Conservation (phyloP, 371 early-diverging fungal genomes). For the Mortierella sp. region DNA sequence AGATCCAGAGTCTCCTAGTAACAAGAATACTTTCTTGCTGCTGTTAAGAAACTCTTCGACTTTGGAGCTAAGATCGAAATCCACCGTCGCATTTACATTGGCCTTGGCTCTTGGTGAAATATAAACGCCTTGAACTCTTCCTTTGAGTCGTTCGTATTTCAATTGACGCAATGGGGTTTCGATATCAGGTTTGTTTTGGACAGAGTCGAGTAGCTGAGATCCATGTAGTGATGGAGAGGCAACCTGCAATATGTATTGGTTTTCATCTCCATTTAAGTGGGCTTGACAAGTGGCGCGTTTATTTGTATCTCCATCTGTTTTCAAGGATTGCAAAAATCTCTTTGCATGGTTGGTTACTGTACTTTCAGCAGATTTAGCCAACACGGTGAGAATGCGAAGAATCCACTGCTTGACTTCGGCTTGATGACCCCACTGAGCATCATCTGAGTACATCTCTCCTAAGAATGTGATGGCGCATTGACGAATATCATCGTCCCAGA, state of each 20-base stretch:
- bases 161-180: neutral
- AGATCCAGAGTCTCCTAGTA: neutral
- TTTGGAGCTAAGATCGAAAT: neutral
- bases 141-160: neutral
- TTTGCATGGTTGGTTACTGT: neutral
- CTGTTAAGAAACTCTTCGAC: neutral
- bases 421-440: neutral
- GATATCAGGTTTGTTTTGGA: neutral
- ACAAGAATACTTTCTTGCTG: neutral
- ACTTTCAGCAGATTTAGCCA: neutral
- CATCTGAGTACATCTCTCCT: neutral
- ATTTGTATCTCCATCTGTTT: no score
- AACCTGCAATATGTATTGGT: neutral
- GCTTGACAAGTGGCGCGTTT: no score
- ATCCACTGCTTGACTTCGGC: neutral
- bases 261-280: no score
- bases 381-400: neutral
- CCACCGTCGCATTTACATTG: neutral
- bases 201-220: neutral
- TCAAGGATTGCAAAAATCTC: neutral
- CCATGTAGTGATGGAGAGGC: neutral
- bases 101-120: neutral
- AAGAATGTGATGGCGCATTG: neutral
- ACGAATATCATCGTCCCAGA: neutral
- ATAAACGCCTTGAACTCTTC: neutral